Percentiles rank a stretch among this genome's conserved stretches.
Conservation (phyloP, 208 protist genomes). For the Acanthamoeba royreba region DNA sequence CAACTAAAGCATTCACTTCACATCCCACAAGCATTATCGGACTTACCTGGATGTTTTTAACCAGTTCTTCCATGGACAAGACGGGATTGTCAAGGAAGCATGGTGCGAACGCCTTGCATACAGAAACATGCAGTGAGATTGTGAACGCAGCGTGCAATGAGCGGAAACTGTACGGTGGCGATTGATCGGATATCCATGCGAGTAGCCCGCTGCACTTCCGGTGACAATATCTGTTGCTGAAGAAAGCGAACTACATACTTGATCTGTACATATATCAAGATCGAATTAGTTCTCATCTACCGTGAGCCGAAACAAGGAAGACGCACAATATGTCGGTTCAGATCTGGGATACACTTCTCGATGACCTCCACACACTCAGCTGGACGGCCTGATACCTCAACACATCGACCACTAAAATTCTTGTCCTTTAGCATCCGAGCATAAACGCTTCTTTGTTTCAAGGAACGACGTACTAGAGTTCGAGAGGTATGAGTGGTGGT, state of each 20-base stretch:
- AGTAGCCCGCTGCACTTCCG: not conserved
- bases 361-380: not conserved
- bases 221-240: not conserved
- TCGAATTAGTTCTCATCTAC: not conserved
- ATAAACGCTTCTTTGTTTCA: too few relatives aligned
- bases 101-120: constrained; percentile 2
- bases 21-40: too few relatives aligned
- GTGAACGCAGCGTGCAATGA: too few relatives aligned
- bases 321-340: not conserved
- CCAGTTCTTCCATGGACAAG: not conserved
- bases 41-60: not conserved
- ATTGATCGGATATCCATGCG: constrained; percentile 16
- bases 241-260: not conserved
- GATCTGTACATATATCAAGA: too few relatives aligned
- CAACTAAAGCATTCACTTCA: not conserved
- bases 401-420: not conserved
- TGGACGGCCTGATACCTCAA: not conserved
- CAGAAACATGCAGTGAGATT: too few relatives aligned
- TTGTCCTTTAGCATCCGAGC: too few relatives aligned
- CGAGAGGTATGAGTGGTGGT: not conserved
- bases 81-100: not conserved
- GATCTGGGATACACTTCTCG: not conserved
- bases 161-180: not conserved
- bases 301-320: not conserved
- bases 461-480: not conserved